Percentiles rank a stretch among this genome's conserved stretches.
These are phyloP conservation scores for Fusarium aywerte DNA, from an alignment of 2,329 filamentous ascomycete species.

Conservation along the genomic window DNA sequence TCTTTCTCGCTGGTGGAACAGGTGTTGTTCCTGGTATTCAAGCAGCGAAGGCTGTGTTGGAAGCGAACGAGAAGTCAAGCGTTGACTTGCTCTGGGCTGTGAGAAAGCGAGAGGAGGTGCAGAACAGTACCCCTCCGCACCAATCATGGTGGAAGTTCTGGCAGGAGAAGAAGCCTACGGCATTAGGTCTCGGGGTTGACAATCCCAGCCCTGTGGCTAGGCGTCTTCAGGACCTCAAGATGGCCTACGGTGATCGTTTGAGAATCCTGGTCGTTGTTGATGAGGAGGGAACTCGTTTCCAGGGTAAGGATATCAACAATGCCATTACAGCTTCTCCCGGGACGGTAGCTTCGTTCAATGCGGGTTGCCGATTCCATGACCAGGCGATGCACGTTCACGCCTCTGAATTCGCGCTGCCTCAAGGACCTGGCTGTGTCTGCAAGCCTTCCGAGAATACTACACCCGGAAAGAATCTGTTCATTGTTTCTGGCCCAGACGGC, in stretches of 20 bases:
- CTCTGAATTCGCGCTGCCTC: slow-evolving; percentile 49
- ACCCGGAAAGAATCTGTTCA: slow-evolving; percentile 71
- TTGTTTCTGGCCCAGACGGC: slow-evolving; percentile 90
- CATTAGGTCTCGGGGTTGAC: slow-evolving; percentile 38
- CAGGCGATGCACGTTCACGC: slow-evolving; percentile 45
- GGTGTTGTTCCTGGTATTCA: slow-evolving; percentile 92
- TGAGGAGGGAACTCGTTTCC: slow-evolving; percentile 76
- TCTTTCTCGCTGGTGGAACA: slow-evolving; percentile 93
- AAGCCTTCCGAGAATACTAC: slow-evolving; percentile 29
- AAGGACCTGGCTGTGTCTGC: slow-evolving; percentile 45
- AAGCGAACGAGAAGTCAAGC: slow-evolving; percentile 45
- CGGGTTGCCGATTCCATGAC: slow-evolving; percentile 48
- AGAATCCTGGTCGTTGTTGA: slow-evolving; percentile 83
- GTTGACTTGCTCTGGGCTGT: slow-evolving; percentile 87
- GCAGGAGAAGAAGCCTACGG: slow-evolving; percentile 25
- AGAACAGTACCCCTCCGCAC: slow-evolving; percentile 29
- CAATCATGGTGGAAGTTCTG: slow-evolving; percentile 46
- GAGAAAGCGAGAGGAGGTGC: slow-evolving; percentile 66
- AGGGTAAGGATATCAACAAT: slow-evolving; percentile 59
- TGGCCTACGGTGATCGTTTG: slow-evolving; percentile 65
- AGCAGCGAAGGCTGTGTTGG: slow-evolving; percentile 71
- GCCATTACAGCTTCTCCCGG: slow-evolving; percentile 41
- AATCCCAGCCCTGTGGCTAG: slow-evolving; percentile 63
- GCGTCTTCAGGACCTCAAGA: slow-evolving; percentile 72
- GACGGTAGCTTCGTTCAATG: slow-evolving; percentile 6